Conservation (phyloP, 495 filamentous ascomycete genomes). For the Aspergillus haitiensis region DNA sequence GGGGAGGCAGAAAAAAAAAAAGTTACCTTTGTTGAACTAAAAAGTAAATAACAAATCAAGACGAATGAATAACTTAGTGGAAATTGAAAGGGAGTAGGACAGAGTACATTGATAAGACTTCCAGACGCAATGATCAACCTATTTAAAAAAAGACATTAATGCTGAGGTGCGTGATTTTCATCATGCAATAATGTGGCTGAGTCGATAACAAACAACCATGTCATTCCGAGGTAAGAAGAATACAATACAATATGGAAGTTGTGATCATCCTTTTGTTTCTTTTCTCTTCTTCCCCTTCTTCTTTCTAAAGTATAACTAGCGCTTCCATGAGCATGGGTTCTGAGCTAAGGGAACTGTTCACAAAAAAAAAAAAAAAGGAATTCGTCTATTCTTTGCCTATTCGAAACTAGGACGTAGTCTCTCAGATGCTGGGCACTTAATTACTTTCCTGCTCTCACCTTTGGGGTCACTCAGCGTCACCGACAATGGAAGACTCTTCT, state of each 20-base stretch:
- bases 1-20: too few relatives aligned
- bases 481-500: conserved; percentile 1
- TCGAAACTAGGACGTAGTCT: background rate
- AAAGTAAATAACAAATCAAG: too few relatives aligned
- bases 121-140: background rate
- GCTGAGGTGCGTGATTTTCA: conserved; percentile 4
- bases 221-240: conserved; percentile 2
- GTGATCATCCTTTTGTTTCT: background rate
- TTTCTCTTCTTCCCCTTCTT: background rate
- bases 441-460: background rate
- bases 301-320: too few relatives aligned
- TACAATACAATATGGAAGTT: background rate
- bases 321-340: background rate
- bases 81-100: too few relatives aligned
- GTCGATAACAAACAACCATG: background rate
- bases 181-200: background rate
- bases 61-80: too few relatives aligned
- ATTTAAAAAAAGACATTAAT: background rate
- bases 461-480: conserved; percentile 3
- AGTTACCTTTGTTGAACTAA: too few relatives aligned
- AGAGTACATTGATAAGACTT: background rate
- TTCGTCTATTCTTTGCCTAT: background rate
- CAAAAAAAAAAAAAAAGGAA: background rate
- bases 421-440: background rate
- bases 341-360: too few relatives aligned